Evolutionary conservation across 495 filamentous ascomycete species (phyloP).

Genomic region (Hapsidospora chrysogenum): DNA sequence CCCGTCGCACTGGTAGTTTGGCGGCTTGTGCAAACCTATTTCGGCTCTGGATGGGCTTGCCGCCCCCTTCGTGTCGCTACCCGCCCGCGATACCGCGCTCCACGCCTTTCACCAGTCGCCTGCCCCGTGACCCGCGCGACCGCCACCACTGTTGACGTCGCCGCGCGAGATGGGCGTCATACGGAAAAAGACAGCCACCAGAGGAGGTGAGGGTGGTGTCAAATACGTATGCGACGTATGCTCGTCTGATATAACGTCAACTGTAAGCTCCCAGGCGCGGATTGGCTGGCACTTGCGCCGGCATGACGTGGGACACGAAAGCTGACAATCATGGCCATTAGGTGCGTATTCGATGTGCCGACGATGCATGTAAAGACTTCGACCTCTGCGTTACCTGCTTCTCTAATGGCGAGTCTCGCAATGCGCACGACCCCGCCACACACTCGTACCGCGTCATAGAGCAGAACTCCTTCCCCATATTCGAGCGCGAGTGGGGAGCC

Average conservation of each 20-base stretch:
- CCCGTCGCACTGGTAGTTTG: too few species aligned
- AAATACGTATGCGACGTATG: constrained; percentile 92
- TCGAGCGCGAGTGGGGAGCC: constrained; percentile 86
- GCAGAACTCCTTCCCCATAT: constrained; percentile 95
- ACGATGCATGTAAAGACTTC: constrained; percentile 72
- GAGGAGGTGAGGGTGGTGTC: constrained; percentile 79
- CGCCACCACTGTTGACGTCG: too few species aligned
- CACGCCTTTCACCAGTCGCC: too few species aligned
- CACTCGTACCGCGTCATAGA: constrained; percentile 91
- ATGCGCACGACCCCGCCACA: constrained; percentile 65
- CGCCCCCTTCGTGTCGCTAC: too few species aligned
- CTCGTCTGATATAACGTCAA: constrained; percentile 86
- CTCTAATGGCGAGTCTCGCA: constrained; percentile 54
- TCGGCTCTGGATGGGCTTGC: too few species aligned
- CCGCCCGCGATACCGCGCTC: too few species aligned
- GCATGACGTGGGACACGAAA: neutral
- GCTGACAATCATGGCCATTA: constrained; percentile 13
- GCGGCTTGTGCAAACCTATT: too few species aligned
- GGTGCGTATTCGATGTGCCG: constrained; percentile 89
- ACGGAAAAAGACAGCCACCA: constrained; percentile 81
- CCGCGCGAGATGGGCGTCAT: constrained; percentile 67
- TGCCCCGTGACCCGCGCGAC: too few species aligned
- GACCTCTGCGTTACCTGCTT: constrained; percentile 97
- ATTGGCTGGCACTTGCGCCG: neutral
- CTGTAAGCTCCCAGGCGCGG: constrained; percentile 39